phyloP scores from a whole-genome alignment of 73 alveolate genomes.

The Effrenium voratum region DNA sequence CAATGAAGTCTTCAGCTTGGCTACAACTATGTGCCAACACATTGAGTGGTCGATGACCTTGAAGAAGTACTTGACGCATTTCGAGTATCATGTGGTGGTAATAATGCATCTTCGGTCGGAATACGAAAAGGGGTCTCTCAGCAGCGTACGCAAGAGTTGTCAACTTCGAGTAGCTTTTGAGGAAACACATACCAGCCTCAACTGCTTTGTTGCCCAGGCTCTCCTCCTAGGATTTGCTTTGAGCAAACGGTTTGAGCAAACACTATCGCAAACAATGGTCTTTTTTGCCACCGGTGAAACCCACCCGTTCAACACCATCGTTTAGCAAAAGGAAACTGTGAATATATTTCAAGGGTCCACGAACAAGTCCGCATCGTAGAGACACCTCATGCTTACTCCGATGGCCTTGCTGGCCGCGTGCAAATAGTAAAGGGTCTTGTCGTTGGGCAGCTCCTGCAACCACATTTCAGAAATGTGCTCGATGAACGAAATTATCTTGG shows the following conservation, averaged over 20 bases:
- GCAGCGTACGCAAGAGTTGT: not conserved
- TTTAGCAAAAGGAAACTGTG: not conserved
- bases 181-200: not conserved
- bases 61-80: too few species aligned
- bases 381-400: not conserved
- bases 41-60: not conserved
- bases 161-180: not conserved
- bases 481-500: not conserved
- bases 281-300: not conserved
- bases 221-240: not conserved
- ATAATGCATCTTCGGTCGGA: conserved; percentile 9
- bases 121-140: not conserved
- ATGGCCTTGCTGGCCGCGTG: not conserved
- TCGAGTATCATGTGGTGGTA: not conserved
- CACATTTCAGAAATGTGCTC: not conserved
- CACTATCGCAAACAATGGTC: too few species aligned
- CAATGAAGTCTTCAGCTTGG: conserved; percentile 37
- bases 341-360: not conserved
- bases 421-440: not conserved
- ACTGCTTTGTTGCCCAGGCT: not conserved
- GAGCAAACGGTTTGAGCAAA: not conserved
- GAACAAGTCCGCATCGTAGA: conserved; percentile 1
- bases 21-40: not conserved
- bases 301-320: not conserved
- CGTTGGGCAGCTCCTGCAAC: not conserved